Percentiles rank a stretch among this genome's conserved stretches.
Evolutionary conservation across 495 filamentous ascomycete species (phyloP).

Genomic region (Xylaria flabelliformis): DNA sequence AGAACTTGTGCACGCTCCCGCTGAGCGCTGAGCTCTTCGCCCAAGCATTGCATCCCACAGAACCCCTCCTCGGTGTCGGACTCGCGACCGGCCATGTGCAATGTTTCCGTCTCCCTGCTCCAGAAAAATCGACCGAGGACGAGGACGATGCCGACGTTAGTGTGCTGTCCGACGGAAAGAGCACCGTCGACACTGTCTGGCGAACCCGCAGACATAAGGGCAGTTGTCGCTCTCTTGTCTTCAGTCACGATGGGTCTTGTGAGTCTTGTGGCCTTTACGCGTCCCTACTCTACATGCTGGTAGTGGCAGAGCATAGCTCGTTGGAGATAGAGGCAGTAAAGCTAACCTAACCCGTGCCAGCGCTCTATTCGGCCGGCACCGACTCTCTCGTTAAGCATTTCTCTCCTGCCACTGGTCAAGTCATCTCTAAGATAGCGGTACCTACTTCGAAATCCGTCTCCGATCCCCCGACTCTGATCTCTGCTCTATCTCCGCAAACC

Average conservation of each 20-base stretch:
- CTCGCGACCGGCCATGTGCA: constrained; percentile 86
- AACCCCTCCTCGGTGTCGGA: constrained; percentile 84
- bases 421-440: constrained; percentile 76
- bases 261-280: constrained; percentile 25
- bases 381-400: constrained; percentile 92
- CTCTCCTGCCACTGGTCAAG: constrained; percentile 76
- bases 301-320: background rate
- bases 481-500: constrained; percentile 83
- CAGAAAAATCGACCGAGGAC: constrained; percentile 54
- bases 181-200: constrained; percentile 84
- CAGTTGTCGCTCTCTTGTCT: constrained; percentile 81
- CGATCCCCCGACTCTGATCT: constrained; percentile 78
- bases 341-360: constrained; percentile 41
- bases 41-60: constrained; percentile 82
- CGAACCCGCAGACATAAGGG: constrained; percentile 88
- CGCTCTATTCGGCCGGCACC: constrained; percentile 86
- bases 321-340: background rate
- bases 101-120: constrained; percentile 76
- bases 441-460: constrained; percentile 50
- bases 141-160: constrained; percentile 54
- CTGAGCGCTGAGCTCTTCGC: constrained; percentile 87
- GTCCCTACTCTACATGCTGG: background rate
- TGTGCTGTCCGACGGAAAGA: constrained; percentile 66
- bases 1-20: constrained; percentile 88
- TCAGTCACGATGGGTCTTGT: constrained; percentile 75